Conservation (phyloP, 768 basidiomycete genomes). For the Clitopilus passeckerianus region DNA sequence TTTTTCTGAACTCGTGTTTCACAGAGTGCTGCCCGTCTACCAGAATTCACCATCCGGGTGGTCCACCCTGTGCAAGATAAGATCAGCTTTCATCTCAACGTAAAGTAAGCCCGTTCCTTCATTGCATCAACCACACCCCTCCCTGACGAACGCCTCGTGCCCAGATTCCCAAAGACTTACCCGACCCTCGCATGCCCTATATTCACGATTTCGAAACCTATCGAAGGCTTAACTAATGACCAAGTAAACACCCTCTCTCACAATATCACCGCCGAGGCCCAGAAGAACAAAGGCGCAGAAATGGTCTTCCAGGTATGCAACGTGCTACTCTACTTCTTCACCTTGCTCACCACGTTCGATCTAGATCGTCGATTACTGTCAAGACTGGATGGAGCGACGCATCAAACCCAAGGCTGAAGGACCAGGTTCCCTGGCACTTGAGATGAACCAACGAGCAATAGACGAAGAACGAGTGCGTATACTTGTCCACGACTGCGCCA, state of each 20-base stretch:
- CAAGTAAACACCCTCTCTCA: constrained; percentile 53
- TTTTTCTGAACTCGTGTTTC: constrained; percentile 2
- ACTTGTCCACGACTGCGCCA: neutral
- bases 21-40: constrained; percentile 64
- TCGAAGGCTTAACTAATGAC: constrained; percentile 52
- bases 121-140: neutral
- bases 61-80: constrained; percentile 58
- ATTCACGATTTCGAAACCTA: constrained; percentile 65
- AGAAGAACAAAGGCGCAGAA: constrained; percentile 60
- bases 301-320: constrained; percentile 71
- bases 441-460: constrained; percentile 72
- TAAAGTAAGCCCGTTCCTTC: constrained; percentile 45
- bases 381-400: constrained; percentile 66
- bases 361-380: constrained; percentile 61
- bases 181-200: constrained; percentile 66
- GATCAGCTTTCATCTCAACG: constrained; percentile 62
- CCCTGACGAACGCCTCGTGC: neutral
- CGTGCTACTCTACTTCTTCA: neutral
- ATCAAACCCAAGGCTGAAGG: constrained; percentile 54
- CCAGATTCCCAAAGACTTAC: constrained; percentile 78
- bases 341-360: neutral
- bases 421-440: constrained; percentile 66
- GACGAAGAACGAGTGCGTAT: constrained; percentile 60
- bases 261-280: constrained; percentile 60
- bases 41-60: constrained; percentile 74